These are phyloP conservation scores for Periconia sp. DNA, from an alignment of 2,329 filamentous ascomycete genomes.

Conservation along the genomic window DNA sequence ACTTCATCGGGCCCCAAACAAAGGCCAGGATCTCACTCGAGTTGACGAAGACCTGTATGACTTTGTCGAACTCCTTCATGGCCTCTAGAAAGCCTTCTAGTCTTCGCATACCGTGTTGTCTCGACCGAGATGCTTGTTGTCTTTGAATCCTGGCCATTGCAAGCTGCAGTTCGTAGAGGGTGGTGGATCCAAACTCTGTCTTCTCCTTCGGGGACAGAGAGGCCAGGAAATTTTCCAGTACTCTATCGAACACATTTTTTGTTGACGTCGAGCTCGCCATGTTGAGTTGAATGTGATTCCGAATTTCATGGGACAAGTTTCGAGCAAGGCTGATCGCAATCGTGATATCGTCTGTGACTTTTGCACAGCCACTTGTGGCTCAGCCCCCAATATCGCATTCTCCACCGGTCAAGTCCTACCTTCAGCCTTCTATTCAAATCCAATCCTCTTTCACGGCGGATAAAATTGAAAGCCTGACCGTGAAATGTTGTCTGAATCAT, in stretches of 20 bases:
- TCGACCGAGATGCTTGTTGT: constrained; percentile 22
- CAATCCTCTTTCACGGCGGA: too few species aligned
- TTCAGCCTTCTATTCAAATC: too few species aligned
- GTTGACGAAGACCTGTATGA: constrained; percentile 35
- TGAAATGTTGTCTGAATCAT: too few species aligned
- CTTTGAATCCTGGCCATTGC: constrained; percentile 27
- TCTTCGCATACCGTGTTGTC: constrained; percentile 26
- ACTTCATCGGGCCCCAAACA: constrained; percentile 15
- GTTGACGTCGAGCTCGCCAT: neutral
- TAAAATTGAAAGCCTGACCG: too few species aligned
- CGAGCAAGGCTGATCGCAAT: neutral
- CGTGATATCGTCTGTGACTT: neutral
- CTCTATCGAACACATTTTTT: constrained; percentile 2
- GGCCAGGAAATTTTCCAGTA: constrained; percentile 9
- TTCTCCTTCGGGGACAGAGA: constrained; percentile 8
- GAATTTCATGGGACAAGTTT: neutral
- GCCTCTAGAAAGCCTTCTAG: constrained; percentile 12
- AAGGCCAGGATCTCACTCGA: constrained; percentile 28
- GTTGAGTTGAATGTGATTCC: neutral
- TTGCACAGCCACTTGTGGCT: neutral
- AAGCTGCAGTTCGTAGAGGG: constrained; percentile 19
- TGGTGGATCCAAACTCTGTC: constrained; percentile 11
- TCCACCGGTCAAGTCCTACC: neutral
- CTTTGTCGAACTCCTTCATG: constrained; percentile 15
- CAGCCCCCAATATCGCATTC: neutral